A percentile compares a stretch with the other conserved stretches of the same genome.
Evolutionary conservation across 2,329 filamentous ascomycete species (phyloP).

Genomic region (Ophiosphaerella narmari): DNA sequence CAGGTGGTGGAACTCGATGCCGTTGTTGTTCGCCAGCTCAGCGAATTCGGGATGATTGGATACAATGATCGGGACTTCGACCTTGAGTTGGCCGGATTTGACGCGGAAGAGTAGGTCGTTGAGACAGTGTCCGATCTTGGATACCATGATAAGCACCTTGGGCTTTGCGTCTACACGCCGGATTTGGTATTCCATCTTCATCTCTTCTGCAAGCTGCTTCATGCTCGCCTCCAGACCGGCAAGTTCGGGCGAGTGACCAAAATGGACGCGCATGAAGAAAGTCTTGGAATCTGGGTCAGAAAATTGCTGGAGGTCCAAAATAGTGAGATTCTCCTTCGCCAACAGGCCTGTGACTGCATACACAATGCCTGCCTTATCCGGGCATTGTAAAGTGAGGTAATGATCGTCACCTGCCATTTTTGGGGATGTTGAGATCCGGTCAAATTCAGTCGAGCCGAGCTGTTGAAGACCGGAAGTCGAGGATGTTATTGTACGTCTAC

Average conservation of each 20-base stretch:
- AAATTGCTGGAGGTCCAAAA: conserved; percentile 84
- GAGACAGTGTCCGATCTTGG: conserved; percentile 84
- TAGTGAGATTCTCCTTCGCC: conserved; percentile 74
- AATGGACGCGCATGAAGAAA: conserved; percentile 91
- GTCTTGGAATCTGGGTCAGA: conserved; percentile 73
- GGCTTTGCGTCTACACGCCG: conserved; percentile 71
- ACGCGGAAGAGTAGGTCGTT: conserved; percentile 83
- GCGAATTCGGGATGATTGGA: conserved; percentile 81
- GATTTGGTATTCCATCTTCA: conserved; percentile 74
- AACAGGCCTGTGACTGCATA: conserved; percentile 82
- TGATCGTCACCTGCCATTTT: conserved; percentile 40
- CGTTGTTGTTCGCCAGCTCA: conserved; percentile 71
- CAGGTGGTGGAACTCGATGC: conserved; percentile 78
- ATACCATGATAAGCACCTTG: conserved; percentile 84
- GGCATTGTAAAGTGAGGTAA: conserved; percentile 76
- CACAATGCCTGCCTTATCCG: conserved; percentile 83
- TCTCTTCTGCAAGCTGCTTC: conserved; percentile 62
- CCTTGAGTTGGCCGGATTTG: conserved; percentile 72
- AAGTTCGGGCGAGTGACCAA: conserved; percentile 62
- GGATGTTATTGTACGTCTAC: conserved; percentile 23
- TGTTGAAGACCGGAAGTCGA: conserved; percentile 20
- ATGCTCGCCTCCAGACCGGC: conserved; percentile 60
- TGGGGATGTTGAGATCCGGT: conserved; percentile 31
- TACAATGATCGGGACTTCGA: conserved; percentile 77
- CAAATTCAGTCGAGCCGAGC: conserved; percentile 24